phyloP scores from a whole-genome alignment of 805 yeast genomes.

The Grigorovia transvaalensis region DNA sequence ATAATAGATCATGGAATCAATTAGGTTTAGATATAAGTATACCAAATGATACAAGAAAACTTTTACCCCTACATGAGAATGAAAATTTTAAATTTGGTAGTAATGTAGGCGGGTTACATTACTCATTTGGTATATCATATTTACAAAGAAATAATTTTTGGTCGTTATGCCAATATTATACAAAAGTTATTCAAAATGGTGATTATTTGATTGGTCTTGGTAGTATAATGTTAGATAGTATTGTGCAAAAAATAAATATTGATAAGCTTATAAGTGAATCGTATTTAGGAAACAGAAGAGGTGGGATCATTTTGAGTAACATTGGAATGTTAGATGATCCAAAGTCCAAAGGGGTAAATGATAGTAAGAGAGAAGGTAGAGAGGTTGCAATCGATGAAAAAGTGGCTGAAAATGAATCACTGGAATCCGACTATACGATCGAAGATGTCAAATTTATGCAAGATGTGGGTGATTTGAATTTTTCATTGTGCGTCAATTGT shows the following conservation, averaged over 20 bases:
- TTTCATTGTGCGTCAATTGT: conserved; percentile 13
- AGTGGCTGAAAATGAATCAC: background rate
- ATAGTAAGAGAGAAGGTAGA: background rate
- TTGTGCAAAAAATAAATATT: conserved; percentile 11
- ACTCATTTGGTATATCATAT: conserved; percentile 15
- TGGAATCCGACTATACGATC: conserved; percentile 2
- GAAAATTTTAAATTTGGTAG: conserved; percentile 16
- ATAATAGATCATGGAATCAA: conserved; percentile 11
- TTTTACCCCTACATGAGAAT: conserved; percentile 11
- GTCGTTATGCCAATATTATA: conserved; percentile 14
- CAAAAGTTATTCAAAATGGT: conserved; percentile 8
- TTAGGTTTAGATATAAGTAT: conserved; percentile 16
- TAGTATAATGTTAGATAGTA: conserved; percentile 12
- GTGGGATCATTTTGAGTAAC: conserved; percentile 21
- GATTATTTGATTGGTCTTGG: conserved; percentile 16
- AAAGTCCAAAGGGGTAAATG: background rate
- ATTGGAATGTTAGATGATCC: conserved; percentile 13
- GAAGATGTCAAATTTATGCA: conserved; percentile 17
- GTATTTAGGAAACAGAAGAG: conserved; percentile 11
- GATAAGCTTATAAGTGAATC: conserved; percentile 12
- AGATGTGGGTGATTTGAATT: conserved; percentile 15
- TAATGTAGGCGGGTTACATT: conserved; percentile 21
- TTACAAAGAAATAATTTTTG: conserved; percentile 13
- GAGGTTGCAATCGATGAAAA: background rate
- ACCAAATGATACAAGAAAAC: conserved; percentile 13